phyloP scores from a whole-genome alignment of 148 eudicot genomes.

The Rhododendron griersonianum region DNA sequence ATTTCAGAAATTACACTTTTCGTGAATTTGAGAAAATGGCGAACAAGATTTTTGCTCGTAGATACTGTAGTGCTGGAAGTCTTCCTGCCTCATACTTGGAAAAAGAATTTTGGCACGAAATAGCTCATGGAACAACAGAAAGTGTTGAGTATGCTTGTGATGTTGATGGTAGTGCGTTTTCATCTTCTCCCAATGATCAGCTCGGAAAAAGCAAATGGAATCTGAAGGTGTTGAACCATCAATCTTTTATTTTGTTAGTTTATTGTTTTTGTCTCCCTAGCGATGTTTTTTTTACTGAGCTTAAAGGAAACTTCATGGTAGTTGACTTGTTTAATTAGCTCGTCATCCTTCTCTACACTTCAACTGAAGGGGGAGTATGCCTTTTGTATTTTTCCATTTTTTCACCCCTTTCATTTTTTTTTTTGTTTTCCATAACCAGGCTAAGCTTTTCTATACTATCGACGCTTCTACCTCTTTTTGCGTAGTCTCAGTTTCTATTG shows the following conservation, averaged over 20 bases:
- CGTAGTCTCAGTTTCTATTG: background rate
- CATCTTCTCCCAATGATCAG: slow-evolving; percentile 78
- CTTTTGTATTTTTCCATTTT: background rate
- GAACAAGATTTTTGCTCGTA: slow-evolving; percentile 88
- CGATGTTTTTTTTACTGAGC: background rate
- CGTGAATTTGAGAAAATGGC: slow-evolving; percentile 99
- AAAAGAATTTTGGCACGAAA: slow-evolving; percentile 98
- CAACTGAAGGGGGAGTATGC: background rate
- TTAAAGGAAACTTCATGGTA: background rate
- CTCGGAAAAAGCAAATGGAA: slow-evolving; percentile 98
- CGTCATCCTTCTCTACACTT: background rate
- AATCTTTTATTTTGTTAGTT: slow-evolving; percentile 12
- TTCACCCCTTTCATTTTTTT: background rate
- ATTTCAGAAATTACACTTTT: slow-evolving; percentile 82
- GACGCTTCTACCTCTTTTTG: background rate
- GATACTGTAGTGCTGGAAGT: slow-evolving; percentile 75
- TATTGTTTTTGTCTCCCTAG: background rate
- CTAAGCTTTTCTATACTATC: background rate
- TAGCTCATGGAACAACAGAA: slow-evolving; percentile 86
- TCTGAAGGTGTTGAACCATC: slow-evolving; percentile 58
- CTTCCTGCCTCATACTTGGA: slow-evolving; percentile 84
- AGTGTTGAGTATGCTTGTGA: slow-evolving; percentile 99
- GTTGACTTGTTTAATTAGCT: background rate
- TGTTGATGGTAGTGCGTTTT: slow-evolving; percentile 99
- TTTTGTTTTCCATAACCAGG: background rate